Evolutionary conservation across 495 filamentous ascomycete genomes (phyloP), one percentile per base, ranked within the genome.

Genomic region (Penicillium coprophilum): DNA sequence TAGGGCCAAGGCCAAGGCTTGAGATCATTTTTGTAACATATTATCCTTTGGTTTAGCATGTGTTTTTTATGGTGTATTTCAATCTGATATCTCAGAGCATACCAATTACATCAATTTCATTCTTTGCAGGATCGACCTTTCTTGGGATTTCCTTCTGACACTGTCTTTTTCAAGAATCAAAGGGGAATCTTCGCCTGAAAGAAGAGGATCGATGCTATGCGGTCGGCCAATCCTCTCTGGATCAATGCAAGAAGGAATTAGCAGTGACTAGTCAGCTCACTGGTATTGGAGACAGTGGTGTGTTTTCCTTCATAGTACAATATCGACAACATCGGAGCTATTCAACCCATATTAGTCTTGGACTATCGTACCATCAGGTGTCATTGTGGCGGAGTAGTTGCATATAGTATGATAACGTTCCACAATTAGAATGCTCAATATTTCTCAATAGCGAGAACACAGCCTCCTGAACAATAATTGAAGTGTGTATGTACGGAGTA

Each of bases 1-100:
- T 23, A 82, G 78, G 61, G 74, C 75, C 21, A 78, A 80, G 62
- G 76, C 75, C 17, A 78, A 78, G 50, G 55, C 58, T 28, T 58
- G 50, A 54, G 34, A 19, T 55, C 31, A 23, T 24, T 49, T 38
- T 55, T 63, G 54, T 52, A 54, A 28, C 38, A 58, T 60, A 54
- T 51, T 52, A 30, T n/a, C 27, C 15, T 17, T 19, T 28, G 31
- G 12, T 44, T 23, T 24, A 19, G 34, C 19, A 41, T 45, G 12
- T 19, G 44, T 32, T 47, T 47, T 47, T 24, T n/a, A 19, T 21
- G 39, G 38, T 23, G 48, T 34, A 40, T 50, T 12, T 12, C 13
- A 27, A 38, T 38, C 21, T 50, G 31, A 15, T 47, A 11, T 46
- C 24, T 17, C 23, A n/a, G n/a, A n/a, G n/a, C n/a, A n/a, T n/a